phyloP scores from a whole-genome alignment of 2,329 filamentous ascomycete genomes.

The Orbilia quercus region DNA sequence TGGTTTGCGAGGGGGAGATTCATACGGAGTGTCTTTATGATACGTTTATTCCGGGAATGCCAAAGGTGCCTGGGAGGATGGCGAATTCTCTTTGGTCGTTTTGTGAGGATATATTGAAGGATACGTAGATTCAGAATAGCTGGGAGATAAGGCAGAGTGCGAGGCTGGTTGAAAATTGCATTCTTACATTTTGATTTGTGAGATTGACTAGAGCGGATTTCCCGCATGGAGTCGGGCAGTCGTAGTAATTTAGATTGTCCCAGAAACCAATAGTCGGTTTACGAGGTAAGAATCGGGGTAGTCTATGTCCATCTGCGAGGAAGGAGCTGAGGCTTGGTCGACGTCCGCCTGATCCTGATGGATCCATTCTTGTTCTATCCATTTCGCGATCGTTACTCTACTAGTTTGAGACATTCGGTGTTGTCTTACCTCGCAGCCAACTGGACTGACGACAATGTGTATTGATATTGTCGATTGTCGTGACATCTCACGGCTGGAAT shows the following conservation, averaged over 20 bases:
- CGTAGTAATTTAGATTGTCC: too few species aligned
- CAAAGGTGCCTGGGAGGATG: constrained; percentile 42
- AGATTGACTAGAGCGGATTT: too few species aligned
- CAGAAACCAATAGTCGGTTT: too few species aligned
- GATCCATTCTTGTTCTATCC: constrained; percentile 19
- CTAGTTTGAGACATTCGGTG: neutral
- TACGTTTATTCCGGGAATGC: constrained; percentile 28
- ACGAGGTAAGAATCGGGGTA: too few species aligned
- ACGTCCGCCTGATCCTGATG: neutral
- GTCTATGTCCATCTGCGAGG: too few species aligned
- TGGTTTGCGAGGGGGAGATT: constrained; percentile 52
- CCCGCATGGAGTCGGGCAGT: too few species aligned
- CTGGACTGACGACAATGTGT: neutral
- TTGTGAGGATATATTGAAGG: constrained; percentile 36
- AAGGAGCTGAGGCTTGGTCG: too few species aligned
- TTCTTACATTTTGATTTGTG: too few species aligned
- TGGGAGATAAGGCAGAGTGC: neutral
- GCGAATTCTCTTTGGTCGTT: constrained; percentile 36
- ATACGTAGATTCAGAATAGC: neutral
- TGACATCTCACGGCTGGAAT: neutral
- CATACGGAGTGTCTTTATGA: constrained; percentile 56
- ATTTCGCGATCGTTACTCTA: constrained; percentile 1
- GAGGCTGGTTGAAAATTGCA: too few species aligned
- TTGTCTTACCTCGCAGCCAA: neutral
- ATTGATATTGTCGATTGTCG: neutral